phyloP scores from a whole-genome alignment of 2,329 filamentous ascomycete genomes.

The Fusarium sp. region DNA sequence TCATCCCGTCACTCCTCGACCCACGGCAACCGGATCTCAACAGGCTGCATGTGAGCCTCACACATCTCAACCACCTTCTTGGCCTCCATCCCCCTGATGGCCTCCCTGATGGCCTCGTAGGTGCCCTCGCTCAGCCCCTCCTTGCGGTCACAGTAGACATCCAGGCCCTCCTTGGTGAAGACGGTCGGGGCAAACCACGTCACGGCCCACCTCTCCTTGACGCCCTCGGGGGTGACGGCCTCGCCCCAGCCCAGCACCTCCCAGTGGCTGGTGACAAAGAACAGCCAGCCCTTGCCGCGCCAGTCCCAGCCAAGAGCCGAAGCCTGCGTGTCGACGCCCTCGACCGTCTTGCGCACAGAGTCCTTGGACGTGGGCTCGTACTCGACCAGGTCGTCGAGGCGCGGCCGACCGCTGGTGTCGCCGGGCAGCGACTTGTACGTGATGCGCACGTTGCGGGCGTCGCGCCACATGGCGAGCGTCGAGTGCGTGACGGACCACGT shows the following conservation, averaged over 20 bases:
- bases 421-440: slow-evolving; percentile 74
- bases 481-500: slow-evolving; percentile 84
- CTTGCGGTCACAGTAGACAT: slow-evolving; percentile 79
- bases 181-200: slow-evolving; percentile 89
- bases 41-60: slow-evolving; percentile 64
- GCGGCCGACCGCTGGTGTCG: slow-evolving; percentile 56
- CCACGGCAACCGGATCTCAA: slow-evolving; percentile 70
- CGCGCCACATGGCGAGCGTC: slow-evolving; percentile 85
- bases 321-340: slow-evolving; percentile 73
- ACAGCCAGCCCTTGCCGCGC: slow-evolving; percentile 83
- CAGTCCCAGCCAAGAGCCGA: slow-evolving; percentile 74
- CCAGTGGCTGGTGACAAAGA: slow-evolving; percentile 83
- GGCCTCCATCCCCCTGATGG: slow-evolving; percentile 64
- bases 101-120: slow-evolving; percentile 69
- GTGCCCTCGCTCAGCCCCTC: slow-evolving; percentile 73
- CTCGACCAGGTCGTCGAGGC: slow-evolving; percentile 81
- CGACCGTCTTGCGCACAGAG: slow-evolving; percentile 71
- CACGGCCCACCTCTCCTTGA: slow-evolving; percentile 78
- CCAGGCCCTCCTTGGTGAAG: slow-evolving; percentile 87
- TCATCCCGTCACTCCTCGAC: slow-evolving; percentile 44
- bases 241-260: slow-evolving; percentile 85
- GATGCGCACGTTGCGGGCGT: slow-evolving; percentile 85
- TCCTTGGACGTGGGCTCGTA: slow-evolving; percentile 71
- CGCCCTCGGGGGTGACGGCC: slow-evolving; percentile 56
- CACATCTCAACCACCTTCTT: slow-evolving; percentile 69